Conservation (phyloP, 2,329 filamentous ascomycete species). For the Aspergillus nomiae region DNA sequence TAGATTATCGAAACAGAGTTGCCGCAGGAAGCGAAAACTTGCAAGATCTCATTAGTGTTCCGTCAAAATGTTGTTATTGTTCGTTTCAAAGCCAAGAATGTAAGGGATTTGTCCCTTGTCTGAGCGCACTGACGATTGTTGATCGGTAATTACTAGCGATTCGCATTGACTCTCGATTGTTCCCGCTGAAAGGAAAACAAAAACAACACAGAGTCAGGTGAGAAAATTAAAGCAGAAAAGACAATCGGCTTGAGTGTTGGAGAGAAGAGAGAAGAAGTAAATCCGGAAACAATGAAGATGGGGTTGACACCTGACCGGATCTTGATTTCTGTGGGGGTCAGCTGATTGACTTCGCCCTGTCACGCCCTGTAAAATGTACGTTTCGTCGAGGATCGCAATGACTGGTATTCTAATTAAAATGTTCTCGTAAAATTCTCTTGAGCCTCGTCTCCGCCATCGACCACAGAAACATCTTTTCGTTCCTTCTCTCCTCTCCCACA, state of each 20-base stretch:
- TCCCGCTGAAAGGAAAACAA: background rate
- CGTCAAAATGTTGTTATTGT: conserved; percentile 7
- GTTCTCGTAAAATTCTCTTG: background rate
- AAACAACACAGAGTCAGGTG: background rate
- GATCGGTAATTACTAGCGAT: background rate
- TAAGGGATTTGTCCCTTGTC: background rate
- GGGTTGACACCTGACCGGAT: background rate
- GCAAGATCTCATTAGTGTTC: background rate
- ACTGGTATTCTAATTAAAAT: background rate
- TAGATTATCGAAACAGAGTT: background rate
- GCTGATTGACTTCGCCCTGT: conserved; percentile 6
- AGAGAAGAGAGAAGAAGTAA: background rate
- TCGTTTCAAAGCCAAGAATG: background rate
- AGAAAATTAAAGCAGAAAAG: background rate
- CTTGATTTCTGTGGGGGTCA: background rate
- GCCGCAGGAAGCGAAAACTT: background rate
- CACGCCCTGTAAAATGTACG: background rate
- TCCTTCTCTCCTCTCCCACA: background rate
- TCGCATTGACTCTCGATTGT: background rate
- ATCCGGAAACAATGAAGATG: conserved; percentile 3
- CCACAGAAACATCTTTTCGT: background rate
- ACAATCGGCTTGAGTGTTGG: background rate
- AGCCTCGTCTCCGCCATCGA: conserved; percentile 1
- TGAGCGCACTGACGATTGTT: background rate
- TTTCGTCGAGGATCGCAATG: background rate